Percentiles rank a stretch among this genome's conserved stretches.
Evolutionary conservation across 1,284 basidiomycete genomes (phyloP).

Genomic region (Leccinum fallax): DNA sequence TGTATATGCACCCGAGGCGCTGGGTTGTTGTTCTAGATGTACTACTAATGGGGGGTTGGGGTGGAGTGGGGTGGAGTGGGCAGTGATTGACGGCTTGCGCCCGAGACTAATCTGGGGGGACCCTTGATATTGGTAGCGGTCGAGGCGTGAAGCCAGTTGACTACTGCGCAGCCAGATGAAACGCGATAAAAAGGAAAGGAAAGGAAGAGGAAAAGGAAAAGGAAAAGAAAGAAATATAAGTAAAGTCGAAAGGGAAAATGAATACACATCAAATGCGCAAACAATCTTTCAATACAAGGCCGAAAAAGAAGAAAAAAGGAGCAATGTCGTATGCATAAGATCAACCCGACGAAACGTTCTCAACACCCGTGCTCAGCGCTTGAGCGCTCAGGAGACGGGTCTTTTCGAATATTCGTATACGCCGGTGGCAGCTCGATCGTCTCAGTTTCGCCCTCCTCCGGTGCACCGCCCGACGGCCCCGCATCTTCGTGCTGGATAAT

Average conservation of each 20-base stretch:
- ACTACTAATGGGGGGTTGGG: neutral
- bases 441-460: slow-evolving; percentile 47
- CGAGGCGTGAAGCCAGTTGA: slow-evolving; percentile 7
- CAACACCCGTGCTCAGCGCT: neutral
- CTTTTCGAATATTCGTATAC: slow-evolving; percentile 59
- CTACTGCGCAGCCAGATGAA: slow-evolving; percentile 1
- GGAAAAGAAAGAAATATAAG: neutral
- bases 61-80: neutral
- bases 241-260: neutral
- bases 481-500: slow-evolving; percentile 83
- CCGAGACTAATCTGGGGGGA: neutral
- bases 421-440: slow-evolving; percentile 81
- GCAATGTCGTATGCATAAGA: neutral
- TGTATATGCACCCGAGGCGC: neutral
- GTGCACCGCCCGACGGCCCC: slow-evolving; percentile 40
- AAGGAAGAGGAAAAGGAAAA: too few species aligned
- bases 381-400: slow-evolving; percentile 3
- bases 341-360: neutral
- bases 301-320: neutral
- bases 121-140: slow-evolving; percentile 8
- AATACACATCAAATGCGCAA: neutral
- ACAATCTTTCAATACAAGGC: slow-evolving; percentile 1
- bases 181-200: neutral
- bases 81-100: neutral
- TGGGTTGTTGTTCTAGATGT: neutral